These are phyloP conservation scores for Avena sativa DNA, from an alignment of 176 grass and related monocot species.

Conservation along the genomic window DNA sequence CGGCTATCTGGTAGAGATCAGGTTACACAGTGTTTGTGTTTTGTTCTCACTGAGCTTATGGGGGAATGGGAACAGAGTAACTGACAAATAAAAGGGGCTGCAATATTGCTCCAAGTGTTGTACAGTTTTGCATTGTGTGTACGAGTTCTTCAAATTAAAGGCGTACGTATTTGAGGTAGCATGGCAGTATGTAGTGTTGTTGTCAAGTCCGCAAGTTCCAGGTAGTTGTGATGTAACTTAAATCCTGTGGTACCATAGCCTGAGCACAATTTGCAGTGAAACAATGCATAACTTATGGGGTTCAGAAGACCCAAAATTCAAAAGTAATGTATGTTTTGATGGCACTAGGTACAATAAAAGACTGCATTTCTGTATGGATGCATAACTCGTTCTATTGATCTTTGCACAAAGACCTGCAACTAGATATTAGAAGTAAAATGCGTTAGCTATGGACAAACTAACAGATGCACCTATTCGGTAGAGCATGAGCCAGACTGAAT, in stretches of 20 bases:
- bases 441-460: neutral
- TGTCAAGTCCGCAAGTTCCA: neutral
- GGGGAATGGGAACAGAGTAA: neutral
- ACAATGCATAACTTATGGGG: neutral
- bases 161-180: neutral
- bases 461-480: neutral
- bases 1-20: no score
- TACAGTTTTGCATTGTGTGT: neutral
- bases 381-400: neutral
- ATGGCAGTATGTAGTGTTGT: neutral
- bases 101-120: neutral
- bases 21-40: neutral
- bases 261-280: neutral
- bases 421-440: neutral
- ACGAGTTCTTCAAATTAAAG: neutral
- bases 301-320: neutral
- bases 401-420: neutral
- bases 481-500: neutral
- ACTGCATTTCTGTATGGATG: neutral
- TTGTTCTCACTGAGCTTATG: neutral
- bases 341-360: neutral
- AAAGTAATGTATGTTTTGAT: neutral
- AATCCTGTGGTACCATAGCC: neutral
- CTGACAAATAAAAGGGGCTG: constrained; percentile 7
- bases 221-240: neutral